These are phyloP conservation scores for Lactarius hengduanensis DNA, from an alignment of 768 basidiomycete species.

Conservation along the genomic window DNA sequence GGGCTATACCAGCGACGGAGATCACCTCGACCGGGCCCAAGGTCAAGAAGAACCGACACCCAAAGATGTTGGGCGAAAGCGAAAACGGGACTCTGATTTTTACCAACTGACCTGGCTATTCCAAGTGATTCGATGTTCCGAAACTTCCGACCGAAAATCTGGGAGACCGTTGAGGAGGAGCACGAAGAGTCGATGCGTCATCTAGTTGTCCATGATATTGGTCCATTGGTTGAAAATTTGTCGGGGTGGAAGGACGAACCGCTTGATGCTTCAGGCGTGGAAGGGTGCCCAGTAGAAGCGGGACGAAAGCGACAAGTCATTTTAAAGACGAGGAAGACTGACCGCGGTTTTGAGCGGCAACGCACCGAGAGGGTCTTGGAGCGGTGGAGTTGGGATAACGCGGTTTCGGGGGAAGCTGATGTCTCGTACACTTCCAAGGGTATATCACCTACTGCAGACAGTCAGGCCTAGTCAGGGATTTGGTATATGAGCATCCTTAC, in stretches of 20 bases:
- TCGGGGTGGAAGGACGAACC: constrained; percentile 32
- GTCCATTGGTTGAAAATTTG: constrained; percentile 44
- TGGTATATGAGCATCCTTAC: too few species aligned
- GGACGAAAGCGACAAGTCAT: constrained; percentile 50
- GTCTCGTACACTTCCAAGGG: not conserved
- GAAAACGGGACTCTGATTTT: constrained; percentile 32
- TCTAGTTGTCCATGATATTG: constrained; percentile 40
- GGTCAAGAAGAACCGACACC: constrained; percentile 37
- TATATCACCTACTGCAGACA: not conserved
- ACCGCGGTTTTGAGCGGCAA: constrained; percentile 63
- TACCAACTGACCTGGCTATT: constrained; percentile 20
- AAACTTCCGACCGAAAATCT: constrained; percentile 63
- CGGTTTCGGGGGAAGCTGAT: not conserved
- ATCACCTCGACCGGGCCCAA: constrained; percentile 37
- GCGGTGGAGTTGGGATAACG: constrained; percentile 57
- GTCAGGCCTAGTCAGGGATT: not conserved
- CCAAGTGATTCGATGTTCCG: constrained; percentile 28
- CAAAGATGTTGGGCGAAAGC: constrained; percentile 33
- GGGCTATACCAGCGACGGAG: constrained; percentile 68
- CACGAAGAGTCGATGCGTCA: constrained; percentile 44
- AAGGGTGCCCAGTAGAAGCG: constrained; percentile 38
- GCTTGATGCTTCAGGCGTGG: constrained; percentile 26
- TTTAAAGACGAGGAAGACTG: constrained; percentile 57
- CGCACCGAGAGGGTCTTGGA: constrained; percentile 67
- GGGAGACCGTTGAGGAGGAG: constrained; percentile 54